Base-by-base conservation (phyloP, 306 rosid species). In the Cicer arietinum region DNA sequence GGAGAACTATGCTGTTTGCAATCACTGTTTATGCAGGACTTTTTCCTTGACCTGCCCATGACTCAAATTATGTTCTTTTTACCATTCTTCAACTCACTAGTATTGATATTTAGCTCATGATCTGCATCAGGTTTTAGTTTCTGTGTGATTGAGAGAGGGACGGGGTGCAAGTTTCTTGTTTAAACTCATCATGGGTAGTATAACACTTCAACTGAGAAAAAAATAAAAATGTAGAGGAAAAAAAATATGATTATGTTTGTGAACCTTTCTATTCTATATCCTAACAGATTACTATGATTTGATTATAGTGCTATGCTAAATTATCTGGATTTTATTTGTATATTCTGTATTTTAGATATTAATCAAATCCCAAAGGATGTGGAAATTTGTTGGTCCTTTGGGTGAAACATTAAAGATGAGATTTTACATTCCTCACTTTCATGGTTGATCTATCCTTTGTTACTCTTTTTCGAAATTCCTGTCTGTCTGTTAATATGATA, bases 91-190 rank as follows among this genome's bases (percentile, higher is more conserved):
- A 50, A 59, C 60, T 56, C 10, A 11, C 43, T 65, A 51, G 54
- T 42, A 42, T 18, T 17, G 18, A 48, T 17, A 59, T 77, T 16
- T 57, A 11, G 54, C 14, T 6, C 47, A 11, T 57, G 66, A 35
- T 53, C 22, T 16, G 9, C 68, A 14, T 39, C 39, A 11, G 7
- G 41, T 59, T 50, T 50, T 7, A 59, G 61, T 69, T 46, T 68
- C 10, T 47, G 6, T 77, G 58, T 30, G 41, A 13, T 52, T 42
- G 11, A 12, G 52, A 39, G 18, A 44, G 39, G 57, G 13, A 37
- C 48, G 62, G 16, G 45, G 12, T 52, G 56, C 35, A 42, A 10
- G 67, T 76, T 76, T 76, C 67, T 67, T 50, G 59, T 54, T 74
- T 54, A 2, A n/a, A 53, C 25, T 64, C 1, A 5, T 52, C 64